These are phyloP conservation scores for Rachicladosporium sp. DNA, from an alignment of 2,329 filamentous ascomycete species.

Conservation along the genomic window DNA sequence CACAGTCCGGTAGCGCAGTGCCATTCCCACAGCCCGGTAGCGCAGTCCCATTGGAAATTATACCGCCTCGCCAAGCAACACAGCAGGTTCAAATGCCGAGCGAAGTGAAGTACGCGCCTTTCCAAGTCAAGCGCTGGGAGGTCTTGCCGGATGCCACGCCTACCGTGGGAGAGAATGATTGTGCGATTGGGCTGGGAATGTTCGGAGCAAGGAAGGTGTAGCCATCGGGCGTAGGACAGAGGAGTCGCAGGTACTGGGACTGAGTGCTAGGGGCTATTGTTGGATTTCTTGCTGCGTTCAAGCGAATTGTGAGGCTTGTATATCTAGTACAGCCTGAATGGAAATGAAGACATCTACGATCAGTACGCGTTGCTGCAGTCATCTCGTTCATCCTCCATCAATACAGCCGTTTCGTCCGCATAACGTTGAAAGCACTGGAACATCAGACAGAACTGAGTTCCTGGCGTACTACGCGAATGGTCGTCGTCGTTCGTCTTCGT, in stretches of 20 bases:
- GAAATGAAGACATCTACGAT: no score
- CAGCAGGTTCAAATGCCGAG: no score
- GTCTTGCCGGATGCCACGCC: conserved; percentile 58
- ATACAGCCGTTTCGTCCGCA: no score
- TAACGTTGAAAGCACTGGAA: no score
- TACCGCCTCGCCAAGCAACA: not conserved
- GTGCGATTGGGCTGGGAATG: conserved; percentile 56
- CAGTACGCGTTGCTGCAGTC: no score
- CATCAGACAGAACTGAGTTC: no score
- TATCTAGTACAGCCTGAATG: no score
- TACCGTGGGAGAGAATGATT: conserved; percentile 62
- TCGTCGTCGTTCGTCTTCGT: no score
- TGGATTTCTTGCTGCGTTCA: conserved; percentile 2
- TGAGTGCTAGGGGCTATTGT: not conserved
- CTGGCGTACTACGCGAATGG: no score
- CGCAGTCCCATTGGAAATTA: not conserved
- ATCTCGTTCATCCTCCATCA: no score
- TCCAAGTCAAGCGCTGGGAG: conserved; percentile 56
- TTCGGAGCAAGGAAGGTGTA: conserved; percentile 51
- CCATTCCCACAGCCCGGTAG: not conserved
- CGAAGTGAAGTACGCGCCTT: conserved; percentile 29
- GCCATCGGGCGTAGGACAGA: not conserved
- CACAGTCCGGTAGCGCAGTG: not conserved
- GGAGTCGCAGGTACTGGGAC: not conserved
- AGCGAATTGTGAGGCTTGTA: not conserved